These are phyloP conservation scores for Seiridium cupressi DNA, from an alignment of 2,329 filamentous ascomycete species.

Conservation along the genomic window DNA sequence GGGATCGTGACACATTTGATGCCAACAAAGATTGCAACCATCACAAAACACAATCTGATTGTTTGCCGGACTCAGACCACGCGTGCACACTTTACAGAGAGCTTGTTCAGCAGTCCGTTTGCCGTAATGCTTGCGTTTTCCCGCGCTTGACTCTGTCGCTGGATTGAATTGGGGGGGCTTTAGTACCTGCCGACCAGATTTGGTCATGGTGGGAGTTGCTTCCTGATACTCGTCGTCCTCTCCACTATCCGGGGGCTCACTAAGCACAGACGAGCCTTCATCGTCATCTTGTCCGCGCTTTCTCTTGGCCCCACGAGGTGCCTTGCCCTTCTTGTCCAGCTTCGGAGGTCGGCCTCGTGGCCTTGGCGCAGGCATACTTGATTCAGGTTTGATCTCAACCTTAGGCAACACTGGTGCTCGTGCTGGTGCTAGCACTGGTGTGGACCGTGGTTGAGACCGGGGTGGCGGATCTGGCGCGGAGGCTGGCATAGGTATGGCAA, in stretches of 20 bases:
- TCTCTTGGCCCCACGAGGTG: conserved; percentile 27
- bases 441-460: conserved; percentile 9
- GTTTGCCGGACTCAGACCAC: conserved; percentile 67
- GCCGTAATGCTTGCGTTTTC: conserved; percentile 43
- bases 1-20: conserved; percentile 79
- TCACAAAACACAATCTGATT: conserved; percentile 88
- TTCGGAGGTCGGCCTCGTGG: conserved; percentile 14
- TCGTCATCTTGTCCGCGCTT: conserved; percentile 29
- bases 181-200: conserved; percentile 71
- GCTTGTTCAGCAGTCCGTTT: conserved; percentile 60
- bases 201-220: conserved; percentile 64
- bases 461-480: neutral
- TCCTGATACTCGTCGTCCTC: conserved; percentile 15
- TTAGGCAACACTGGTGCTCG: conserved; percentile 7
- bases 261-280: conserved; percentile 21
- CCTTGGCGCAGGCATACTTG: conserved; percentile 4
- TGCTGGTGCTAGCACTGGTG: conserved; percentile 30
- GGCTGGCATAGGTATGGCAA: conserved; percentile 34
- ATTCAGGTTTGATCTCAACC: neutral
- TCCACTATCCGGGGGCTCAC: conserved; percentile 27
- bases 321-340: conserved; percentile 14
- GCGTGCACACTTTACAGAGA: conserved; percentile 70
- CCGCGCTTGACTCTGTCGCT: conserved; percentile 35
- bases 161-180: conserved; percentile 65
- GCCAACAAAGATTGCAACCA: conserved; percentile 75